Evolutionary conservation across 2,329 filamentous ascomycete species (phyloP), one percentile per base, ranked within the genome.

Genomic region (Falciphora oryzae): DNA sequence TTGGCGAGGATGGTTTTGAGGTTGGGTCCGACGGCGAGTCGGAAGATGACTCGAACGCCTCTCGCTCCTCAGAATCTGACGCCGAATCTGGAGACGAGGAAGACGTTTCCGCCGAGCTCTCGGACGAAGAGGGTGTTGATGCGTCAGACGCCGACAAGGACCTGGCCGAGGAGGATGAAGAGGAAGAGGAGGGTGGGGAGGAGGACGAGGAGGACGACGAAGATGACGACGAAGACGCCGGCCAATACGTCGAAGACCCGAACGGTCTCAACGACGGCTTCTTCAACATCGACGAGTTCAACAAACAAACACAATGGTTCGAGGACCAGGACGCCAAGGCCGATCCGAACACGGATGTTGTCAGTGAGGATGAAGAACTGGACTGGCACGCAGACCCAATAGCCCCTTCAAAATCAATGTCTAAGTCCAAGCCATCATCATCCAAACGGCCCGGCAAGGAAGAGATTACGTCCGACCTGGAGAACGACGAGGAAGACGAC

Each of bases 271-370:
- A 99, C 72, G 95, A 99, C 73, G 94, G 93, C 6, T 99, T 99
- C 79, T 99, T 99, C 79, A 96, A 92, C 22, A 94, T 99, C 71
- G 93, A 98, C 71, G 88, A 96, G 66, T 99, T 99, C 84, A 99
- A 99, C 81, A 92, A 89, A 74, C 91, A 96, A 73, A 92, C 93
- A 2, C 92, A 96, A 71, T 90, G 89, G 73, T 87, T 97, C 61
- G 95, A 99, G 76, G 87, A 91, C 68, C 90, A 93, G 75, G 94
- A 98, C 74, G 85, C 85, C 32, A 83, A 85, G 68, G 92, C 90
- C 32, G 91, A 94, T 69, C 86, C 86, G 53, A 88, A 90, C 70
- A 89, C 89, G 65, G 90, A 89, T 67, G 83, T 82, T 63, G 90
- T 85, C 66, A 92, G 89, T 74, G 92, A 96, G 63, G 92, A 96